Percentiles rank a stretch among this genome's conserved stretches.
Evolutionary conservation across 805 yeast species (phyloP).

Genomic region (Lachancea cidri): DNA sequence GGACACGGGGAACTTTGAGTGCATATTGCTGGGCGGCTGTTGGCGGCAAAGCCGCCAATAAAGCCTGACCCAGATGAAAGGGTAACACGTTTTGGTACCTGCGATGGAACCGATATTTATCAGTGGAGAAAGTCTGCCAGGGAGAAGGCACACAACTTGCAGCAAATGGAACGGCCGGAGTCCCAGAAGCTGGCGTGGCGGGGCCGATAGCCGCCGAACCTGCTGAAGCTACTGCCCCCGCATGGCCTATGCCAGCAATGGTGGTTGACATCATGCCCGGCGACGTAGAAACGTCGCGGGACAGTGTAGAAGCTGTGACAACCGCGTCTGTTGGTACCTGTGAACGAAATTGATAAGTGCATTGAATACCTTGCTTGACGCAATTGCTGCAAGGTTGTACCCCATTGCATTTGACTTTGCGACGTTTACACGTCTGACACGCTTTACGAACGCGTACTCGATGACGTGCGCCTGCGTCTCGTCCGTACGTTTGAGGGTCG

Average conservation of each 20-base stretch:
- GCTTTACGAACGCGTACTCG: slow-evolving; percentile 22
- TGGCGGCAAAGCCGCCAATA: slow-evolving; percentile 32
- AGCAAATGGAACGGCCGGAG: background rate
- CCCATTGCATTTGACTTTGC: slow-evolving; percentile 39
- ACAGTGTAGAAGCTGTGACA: background rate
- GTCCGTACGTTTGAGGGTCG: background rate
- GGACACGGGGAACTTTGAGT: slow-evolving; percentile 48
- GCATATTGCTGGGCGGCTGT: slow-evolving; percentile 29
- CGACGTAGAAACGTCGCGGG: background rate
- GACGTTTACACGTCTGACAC: slow-evolving; percentile 19
- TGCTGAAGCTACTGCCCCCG: slow-evolving; percentile 2
- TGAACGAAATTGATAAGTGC: slow-evolving; percentile 28
- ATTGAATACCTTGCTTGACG: slow-evolving; percentile 37
- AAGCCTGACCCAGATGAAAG: slow-evolving; percentile 34
- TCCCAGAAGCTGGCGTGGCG: background rate
- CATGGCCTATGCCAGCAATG: background rate
- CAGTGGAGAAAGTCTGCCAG: slow-evolving; percentile 31
- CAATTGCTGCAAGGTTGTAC: slow-evolving; percentile 44
- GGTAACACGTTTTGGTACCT: slow-evolving; percentile 43
- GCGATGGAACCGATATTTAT: slow-evolving; percentile 45
- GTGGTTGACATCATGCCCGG: too few species aligned
- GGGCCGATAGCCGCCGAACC: too few species aligned
- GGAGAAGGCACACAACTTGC: slow-evolving; percentile 14
- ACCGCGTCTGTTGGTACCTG: background rate
- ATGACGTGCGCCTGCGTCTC: background rate